A percentile compares a stretch with the other conserved stretches of the same genome.
Evolutionary conservation across 768 basidiomycete species (phyloP).

Genomic region (Tephrocybe sp.): DNA sequence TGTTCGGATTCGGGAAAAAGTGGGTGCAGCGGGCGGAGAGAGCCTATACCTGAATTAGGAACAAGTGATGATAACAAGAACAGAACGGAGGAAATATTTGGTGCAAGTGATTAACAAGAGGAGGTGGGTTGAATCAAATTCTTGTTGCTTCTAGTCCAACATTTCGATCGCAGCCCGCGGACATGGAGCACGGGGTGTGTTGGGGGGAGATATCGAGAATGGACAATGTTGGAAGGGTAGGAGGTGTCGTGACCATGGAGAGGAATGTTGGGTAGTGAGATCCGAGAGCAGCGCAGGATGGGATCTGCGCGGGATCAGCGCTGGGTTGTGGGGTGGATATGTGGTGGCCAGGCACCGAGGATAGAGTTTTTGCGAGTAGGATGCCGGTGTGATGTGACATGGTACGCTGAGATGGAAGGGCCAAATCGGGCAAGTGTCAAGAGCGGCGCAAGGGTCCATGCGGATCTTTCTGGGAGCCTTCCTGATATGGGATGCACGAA

Average conservation of each 20-base stretch:
- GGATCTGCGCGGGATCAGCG: background rate
- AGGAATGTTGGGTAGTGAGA: background rate
- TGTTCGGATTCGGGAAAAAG: constrained; percentile 3
- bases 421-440: constrained; percentile 11
- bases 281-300: constrained; percentile 1
- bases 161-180: too few relatives aligned
- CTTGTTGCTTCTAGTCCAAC: too few relatives aligned
- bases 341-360: constrained; percentile 6
- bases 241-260: background rate
- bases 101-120: too few relatives aligned
- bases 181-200: too few relatives aligned
- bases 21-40: background rate
- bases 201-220: background rate
- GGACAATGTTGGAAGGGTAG: background rate
- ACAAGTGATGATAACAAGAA: too few relatives aligned
- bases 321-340: background rate
- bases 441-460: constrained; percentile 18
- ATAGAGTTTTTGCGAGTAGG: background rate
- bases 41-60: background rate
- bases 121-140: too few relatives aligned
- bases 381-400: constrained; percentile 4
- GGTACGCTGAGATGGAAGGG: constrained; percentile 2
- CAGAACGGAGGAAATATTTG: background rate
- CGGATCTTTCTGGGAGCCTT: constrained; percentile 20
- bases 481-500: constrained; percentile 5